Evolutionary conservation across 371 early-diverging fungal genomes (phyloP).

Genomic region (Apophysomyces elegans): DNA sequence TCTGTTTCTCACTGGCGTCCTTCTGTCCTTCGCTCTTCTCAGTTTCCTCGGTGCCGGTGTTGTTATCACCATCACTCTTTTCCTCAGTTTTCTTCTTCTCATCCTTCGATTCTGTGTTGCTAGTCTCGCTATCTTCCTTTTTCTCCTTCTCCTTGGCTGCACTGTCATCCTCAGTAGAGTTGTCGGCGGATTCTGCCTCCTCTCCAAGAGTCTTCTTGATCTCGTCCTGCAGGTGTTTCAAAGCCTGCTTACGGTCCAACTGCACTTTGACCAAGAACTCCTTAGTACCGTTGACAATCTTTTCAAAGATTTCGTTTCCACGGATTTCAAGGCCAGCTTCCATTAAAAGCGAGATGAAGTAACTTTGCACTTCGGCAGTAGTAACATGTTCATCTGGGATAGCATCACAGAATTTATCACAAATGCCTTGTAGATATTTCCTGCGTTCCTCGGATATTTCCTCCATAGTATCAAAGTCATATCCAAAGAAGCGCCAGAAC

Average conservation of each 20-base stretch:
- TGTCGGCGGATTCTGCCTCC: too few relatives aligned
- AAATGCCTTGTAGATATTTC: conserved; percentile 1
- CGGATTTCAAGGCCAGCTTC: background rate
- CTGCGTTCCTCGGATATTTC: background rate
- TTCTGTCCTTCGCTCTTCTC: too few relatives aligned
- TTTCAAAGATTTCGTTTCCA: conserved; percentile 13
- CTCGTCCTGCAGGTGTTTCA: too few relatives aligned
- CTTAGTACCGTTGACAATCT: conserved; percentile 22
- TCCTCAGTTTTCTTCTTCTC: too few relatives aligned
- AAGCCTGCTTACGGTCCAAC: conserved; percentile 38
- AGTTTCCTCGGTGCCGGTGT: too few relatives aligned
- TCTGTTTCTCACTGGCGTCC: too few relatives aligned
- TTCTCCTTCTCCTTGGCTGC: too few relatives aligned
- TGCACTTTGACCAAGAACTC: conserved; percentile 30
- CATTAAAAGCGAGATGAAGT: conserved; percentile 30
- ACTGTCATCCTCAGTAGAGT: too few relatives aligned
- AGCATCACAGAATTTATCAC: conserved; percentile 15
- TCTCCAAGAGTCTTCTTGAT: too few relatives aligned
- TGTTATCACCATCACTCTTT: too few relatives aligned
- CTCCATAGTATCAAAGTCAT: background rate
- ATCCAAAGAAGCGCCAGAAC: conserved; percentile 52
- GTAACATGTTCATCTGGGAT: conserved; percentile 42
- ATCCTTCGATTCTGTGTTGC: too few relatives aligned
- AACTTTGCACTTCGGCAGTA: conserved; percentile 53
- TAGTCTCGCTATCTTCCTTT: too few relatives aligned